Base-by-base conservation (phyloP, 2,329 filamentous ascomycete species). In the Pseudogymnoascus sp. region DNA sequence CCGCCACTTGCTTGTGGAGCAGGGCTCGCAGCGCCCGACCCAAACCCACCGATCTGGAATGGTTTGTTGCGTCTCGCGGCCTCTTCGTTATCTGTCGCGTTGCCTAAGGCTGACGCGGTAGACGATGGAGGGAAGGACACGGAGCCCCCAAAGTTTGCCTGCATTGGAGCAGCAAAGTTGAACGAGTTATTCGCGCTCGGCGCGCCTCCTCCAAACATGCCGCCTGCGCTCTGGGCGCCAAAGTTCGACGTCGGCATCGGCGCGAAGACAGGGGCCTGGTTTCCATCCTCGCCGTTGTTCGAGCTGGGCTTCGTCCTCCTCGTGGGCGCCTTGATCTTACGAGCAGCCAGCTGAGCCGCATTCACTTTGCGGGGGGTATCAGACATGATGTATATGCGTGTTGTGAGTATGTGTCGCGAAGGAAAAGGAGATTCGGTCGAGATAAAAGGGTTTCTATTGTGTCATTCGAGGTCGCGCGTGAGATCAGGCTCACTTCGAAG, bases 301-400 rank as follows among this genome's bases (percentile, higher is more conserved):
- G 63, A 42, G 21, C 42, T 44, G 3, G 60, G 63, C 21, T 31
- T 59, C 19, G 46, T 64, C 26, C 61, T 38, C 46, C 50, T 69
- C 15, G 64, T 65, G 37, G 66, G 64, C 17, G 64, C 64, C 60
- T 71, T 73, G 63, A 74, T 70, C 38, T 65, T 71, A 60, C 72
- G 67, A 1, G 66, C 63, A 26, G 72, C 72, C 59, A 74, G 60
- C 61, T 74, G 72, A 53, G 72, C 72, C 31, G 72, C 72, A 61
- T 69, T 74, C 17, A 60, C 2, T 11, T 23, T 31, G n/a, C 46
- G 46, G 7, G 46, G 46, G n/a, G 46, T 53, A 19, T 53, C 46
- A 31, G 46, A 53, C 46, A 53, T 53, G 46, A 53, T 53, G 46
- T 38, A 5, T 53, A 5, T 53, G 46, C 29, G 46, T 31, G 15